A percentile compares a stretch with the other conserved stretches of the same genome.
Conservation (phyloP, 768 basidiomycete species). For the Rhizopogon roseolus region DNA sequence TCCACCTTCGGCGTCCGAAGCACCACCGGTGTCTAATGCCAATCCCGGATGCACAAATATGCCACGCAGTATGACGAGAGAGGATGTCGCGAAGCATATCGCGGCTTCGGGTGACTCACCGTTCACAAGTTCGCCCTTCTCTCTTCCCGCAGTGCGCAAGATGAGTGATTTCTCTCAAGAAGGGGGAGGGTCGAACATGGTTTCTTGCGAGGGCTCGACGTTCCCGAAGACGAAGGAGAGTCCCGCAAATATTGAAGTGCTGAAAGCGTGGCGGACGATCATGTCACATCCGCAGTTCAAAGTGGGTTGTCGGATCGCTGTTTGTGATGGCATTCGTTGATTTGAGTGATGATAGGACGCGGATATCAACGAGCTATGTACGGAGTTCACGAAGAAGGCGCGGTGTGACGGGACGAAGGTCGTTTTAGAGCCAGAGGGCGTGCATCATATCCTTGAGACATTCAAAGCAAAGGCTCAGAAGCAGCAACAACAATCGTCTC, state of each 20-base stretch:
- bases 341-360: slow-evolving; percentile 43
- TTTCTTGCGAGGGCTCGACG: slow-evolving; percentile 62
- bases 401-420: slow-evolving; percentile 82
- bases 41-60: slow-evolving; percentile 29
- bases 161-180: slow-evolving; percentile 39
- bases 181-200: slow-evolving; percentile 28
- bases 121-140: slow-evolving; percentile 34
- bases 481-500: not conserved
- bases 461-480: slow-evolving; percentile 25
- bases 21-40: slow-evolving; percentile 25
- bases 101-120: slow-evolving; percentile 53
- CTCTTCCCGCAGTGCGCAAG: slow-evolving; percentile 33
- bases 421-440: slow-evolving; percentile 54
- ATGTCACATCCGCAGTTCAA: slow-evolving; percentile 72
- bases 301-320: slow-evolving; percentile 35
- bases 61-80: slow-evolving; percentile 32
- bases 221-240: slow-evolving; percentile 67
- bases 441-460: slow-evolving; percentile 39
- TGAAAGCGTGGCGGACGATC: slow-evolving; percentile 76
- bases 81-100: slow-evolving; percentile 48
- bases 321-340: not conserved
- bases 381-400: slow-evolving; percentile 78
- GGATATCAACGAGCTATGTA: slow-evolving; percentile 75
- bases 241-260: slow-evolving; percentile 71
- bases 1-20: slow-evolving; percentile 37